Evolutionary conservation across 257 asterid species (phyloP).

Genomic region (Primulina eburnea): DNA sequence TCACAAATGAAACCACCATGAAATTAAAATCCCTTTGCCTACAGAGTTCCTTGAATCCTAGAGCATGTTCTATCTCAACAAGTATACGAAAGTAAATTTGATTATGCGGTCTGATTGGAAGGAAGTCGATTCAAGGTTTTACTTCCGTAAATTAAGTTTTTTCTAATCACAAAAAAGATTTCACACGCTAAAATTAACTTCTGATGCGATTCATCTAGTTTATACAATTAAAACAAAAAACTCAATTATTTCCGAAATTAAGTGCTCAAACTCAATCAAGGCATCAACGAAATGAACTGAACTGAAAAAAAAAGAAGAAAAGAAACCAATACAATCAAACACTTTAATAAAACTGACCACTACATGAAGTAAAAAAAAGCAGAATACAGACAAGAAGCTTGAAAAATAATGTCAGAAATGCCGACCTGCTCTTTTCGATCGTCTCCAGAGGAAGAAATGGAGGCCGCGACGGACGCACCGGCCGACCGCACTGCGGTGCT

Average conservation of each 20-base stretch:
- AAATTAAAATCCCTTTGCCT: not conserved
- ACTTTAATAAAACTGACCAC: conserved; percentile 12
- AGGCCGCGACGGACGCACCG: conserved; percentile 64
- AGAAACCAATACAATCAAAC: conserved; percentile 6
- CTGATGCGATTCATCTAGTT: not conserved
- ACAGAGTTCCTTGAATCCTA: not conserved
- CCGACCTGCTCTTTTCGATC: conserved; percentile 74
- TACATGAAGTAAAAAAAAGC: not conserved
- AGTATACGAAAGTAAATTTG: not conserved
- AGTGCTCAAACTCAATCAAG: conserved; percentile 10
- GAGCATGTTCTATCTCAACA: not conserved
- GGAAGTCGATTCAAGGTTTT: not conserved
- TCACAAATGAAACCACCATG: not conserved
- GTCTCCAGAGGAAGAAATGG: conserved; percentile 51
- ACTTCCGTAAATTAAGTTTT: not conserved
- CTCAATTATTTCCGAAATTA: not conserved
- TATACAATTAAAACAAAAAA: not conserved
- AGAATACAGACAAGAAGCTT: conserved; percentile 5
- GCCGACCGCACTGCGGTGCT: conserved; percentile 74
- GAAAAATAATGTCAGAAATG: conserved; percentile 6
- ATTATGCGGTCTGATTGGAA: not conserved
- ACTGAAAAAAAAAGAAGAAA: conserved; percentile 3
- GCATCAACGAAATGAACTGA: conserved; percentile 11
- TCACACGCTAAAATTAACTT: not conserved
- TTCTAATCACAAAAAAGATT: not conserved